phyloP scores from a whole-genome alignment of 345 rosid species.

The Raphanus sativus region DNA sequence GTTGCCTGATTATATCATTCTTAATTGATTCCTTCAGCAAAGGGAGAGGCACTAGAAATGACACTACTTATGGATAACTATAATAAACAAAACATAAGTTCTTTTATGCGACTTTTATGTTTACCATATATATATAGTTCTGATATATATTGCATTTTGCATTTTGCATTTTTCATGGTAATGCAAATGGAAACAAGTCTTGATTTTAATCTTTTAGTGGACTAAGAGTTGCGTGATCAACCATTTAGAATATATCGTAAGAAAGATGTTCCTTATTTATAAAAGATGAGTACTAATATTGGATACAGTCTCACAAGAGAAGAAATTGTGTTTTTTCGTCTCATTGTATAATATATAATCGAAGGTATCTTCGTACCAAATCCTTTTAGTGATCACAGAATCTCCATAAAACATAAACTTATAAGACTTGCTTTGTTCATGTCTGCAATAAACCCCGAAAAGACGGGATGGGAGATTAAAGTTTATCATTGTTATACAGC shows the following conservation, averaged over 20 bases:
- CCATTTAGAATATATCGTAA: conserved; percentile 11
- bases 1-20: conserved; percentile 23
- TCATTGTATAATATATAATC: conserved; percentile 16
- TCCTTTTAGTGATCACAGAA: conserved; percentile 24
- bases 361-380: conserved; percentile 34
- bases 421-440: conserved; percentile 25
- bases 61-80: conserved; percentile 8
- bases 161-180: conserved; percentile 15
- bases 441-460: conserved; percentile 29
- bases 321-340: background rate
- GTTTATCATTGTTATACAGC: conserved; percentile 38
- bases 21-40: conserved; percentile 25
- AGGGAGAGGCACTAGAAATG: conserved; percentile 3
- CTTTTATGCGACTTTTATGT: conserved; percentile 2
- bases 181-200: background rate
- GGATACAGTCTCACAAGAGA: background rate
- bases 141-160: background rate
- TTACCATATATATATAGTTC: background rate
- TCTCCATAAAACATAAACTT: conserved; percentile 33
- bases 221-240: conserved; percentile 17
- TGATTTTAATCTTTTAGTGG: conserved; percentile 18
- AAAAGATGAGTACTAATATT: conserved; percentile 7
- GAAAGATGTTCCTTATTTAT: conserved; percentile 6
- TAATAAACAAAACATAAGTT: conserved; percentile 8
- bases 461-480: conserved; percentile 21